phyloP scores from a whole-genome alignment of 257 asterid species.

The Nyctanthes arbortristis region DNA sequence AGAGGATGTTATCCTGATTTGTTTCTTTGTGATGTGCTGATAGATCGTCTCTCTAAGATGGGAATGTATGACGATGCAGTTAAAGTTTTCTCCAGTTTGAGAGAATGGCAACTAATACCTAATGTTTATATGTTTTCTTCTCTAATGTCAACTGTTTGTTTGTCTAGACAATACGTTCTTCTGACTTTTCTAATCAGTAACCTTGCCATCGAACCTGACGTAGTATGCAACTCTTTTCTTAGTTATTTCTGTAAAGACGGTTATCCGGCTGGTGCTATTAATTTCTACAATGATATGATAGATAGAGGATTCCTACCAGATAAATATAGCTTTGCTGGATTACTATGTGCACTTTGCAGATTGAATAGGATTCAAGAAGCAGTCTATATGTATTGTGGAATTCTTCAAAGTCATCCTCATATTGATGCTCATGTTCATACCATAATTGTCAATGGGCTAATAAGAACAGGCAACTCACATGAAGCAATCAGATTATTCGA shows the following conservation, averaged over 20 bases:
- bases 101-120: slow-evolving; percentile 49
- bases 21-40: slow-evolving; percentile 66
- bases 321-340: slow-evolving; percentile 65
- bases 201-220: slow-evolving; percentile 61
- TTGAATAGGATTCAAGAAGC: slow-evolving; percentile 55
- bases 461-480: no score
- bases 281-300: slow-evolving; percentile 70
- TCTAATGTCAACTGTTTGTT: slow-evolving; percentile 53
- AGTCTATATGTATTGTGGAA: slow-evolving; percentile 55
- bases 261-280: slow-evolving; percentile 59
- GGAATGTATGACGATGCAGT: slow-evolving; percentile 64
- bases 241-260: slow-evolving; percentile 70
- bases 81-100: slow-evolving; percentile 52
- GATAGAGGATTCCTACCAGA: slow-evolving; percentile 64
- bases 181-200: slow-evolving; percentile 64
- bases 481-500: slow-evolving; percentile 35
- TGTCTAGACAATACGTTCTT: slow-evolving; percentile 51
- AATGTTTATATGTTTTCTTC: slow-evolving; percentile 71
- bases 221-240: slow-evolving; percentile 65
- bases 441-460: no score
- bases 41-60: slow-evolving; percentile 66
- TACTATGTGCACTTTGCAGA: slow-evolving; percentile 55
- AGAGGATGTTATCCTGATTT: slow-evolving; percentile 66
- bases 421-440: no score
- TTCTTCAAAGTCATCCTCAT: slow-evolving; percentile 34